Percentiles rank a stretch among this genome's conserved stretches.
Evolutionary conservation across 2,329 filamentous ascomycete species (phyloP).

Genomic region (Pseudocercospora pini-densiflorae): DNA sequence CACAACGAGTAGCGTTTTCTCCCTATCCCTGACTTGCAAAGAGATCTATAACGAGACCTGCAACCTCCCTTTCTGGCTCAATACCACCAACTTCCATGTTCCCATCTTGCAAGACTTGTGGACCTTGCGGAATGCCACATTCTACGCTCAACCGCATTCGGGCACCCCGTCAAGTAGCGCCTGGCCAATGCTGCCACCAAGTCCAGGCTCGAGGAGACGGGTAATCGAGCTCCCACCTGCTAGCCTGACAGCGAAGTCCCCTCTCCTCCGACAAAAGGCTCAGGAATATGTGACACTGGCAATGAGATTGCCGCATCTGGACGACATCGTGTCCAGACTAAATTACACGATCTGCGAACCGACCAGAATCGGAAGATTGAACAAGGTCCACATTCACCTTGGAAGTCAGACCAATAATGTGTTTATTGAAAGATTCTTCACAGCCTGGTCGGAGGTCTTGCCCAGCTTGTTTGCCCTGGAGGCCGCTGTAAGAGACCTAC

Average conservation of each 20-base stretch:
- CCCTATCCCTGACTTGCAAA: constrained; percentile 21
- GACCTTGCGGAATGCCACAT: constrained; percentile 3
- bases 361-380: constrained; percentile 6
- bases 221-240: constrained; percentile 5
- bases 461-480: constrained; percentile 11
- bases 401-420: constrained; percentile 23
- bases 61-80: constrained; percentile 26
- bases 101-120: constrained; percentile 25
- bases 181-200: background rate
- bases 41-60: constrained; percentile 21
- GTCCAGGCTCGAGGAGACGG: background rate
- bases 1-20: constrained; percentile 11
- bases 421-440: constrained; percentile 25
- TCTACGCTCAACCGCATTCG: background rate
- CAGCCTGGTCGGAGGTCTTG: constrained; percentile 19
- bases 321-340: constrained; percentile 10
- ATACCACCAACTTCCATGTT: constrained; percentile 23
- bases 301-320: constrained; percentile 23
- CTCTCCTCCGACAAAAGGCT: constrained; percentile 12
- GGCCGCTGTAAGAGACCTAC: constrained; percentile 8
- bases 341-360: constrained; percentile 5
- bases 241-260: constrained; percentile 14
- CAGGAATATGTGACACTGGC: constrained; percentile 23
- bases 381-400: constrained; percentile 23
- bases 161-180: background rate